These are phyloP conservation scores for Vachellia collinsii DNA, from an alignment of 306 rosid genomes.

Conservation along the genomic window DNA sequence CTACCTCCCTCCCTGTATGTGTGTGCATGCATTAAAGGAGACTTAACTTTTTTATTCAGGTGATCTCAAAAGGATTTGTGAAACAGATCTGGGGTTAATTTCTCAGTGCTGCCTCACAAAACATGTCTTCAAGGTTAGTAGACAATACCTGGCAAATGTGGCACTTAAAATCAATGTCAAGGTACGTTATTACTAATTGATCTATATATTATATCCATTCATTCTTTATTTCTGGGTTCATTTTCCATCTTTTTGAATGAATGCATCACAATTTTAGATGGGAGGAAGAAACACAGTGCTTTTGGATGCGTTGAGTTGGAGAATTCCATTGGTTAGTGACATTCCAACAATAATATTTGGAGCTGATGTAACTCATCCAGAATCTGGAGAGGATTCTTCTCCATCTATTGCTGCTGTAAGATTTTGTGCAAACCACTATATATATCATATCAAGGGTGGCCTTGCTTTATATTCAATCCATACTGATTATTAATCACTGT, in stretches of 20 bases:
- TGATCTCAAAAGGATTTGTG: conserved; percentile 73
- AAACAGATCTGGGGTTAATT: conserved; percentile 69
- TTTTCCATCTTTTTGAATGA: conserved; percentile 24
- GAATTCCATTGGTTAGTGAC: conserved; percentile 81
- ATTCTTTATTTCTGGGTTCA: not conserved
- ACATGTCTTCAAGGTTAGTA: conserved; percentile 61
- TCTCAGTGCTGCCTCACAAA: conserved; percentile 78
- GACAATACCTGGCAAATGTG: conserved; percentile 71
- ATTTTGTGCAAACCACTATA: conserved; percentile 18
- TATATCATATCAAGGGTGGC: conserved; percentile 12
- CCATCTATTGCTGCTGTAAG: conserved; percentile 85
- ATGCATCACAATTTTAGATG: conserved; percentile 45
- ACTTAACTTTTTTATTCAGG: conserved; percentile 43
- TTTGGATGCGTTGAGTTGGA: conserved; percentile 70
- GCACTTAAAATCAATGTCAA: conserved; percentile 72
- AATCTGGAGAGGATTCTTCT: conserved; percentile 66
- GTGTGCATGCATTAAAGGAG: not conserved
- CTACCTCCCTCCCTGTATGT: no score
- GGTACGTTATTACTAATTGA: conserved; percentile 36
- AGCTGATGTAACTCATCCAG: conserved; percentile 85
- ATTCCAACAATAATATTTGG: conserved; percentile 81
- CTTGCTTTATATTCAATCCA: conserved; percentile 13
- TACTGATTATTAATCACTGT: conserved; percentile 26
- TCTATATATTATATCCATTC: conserved; percentile 6
- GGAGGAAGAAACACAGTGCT: conserved; percentile 88